phyloP scores from a whole-genome alignment of 2,329 filamentous ascomycete species.

The Cladosporium velox region DNA sequence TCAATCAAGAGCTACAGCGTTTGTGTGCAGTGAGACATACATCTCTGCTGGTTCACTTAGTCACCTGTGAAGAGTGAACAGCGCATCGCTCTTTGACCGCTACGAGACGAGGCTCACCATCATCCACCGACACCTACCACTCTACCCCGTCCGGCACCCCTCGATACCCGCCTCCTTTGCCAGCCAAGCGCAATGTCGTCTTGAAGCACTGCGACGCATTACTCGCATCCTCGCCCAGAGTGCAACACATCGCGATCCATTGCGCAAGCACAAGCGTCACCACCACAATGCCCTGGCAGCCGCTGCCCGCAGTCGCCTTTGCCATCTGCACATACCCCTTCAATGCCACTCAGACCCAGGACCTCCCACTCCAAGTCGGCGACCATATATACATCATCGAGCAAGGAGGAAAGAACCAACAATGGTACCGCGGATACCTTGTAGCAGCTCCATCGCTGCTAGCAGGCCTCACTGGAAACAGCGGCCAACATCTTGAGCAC shows the following conservation, averaged over 20 bases:
- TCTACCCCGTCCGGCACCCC: background rate
- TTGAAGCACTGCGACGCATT: background rate
- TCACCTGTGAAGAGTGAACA: slow-evolving; percentile 10
- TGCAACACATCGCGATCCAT: background rate
- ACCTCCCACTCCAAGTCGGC: slow-evolving; percentile 94
- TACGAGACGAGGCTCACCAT: background rate
- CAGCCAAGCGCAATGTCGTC: slow-evolving; percentile 8
- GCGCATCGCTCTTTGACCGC: slow-evolving; percentile 13
- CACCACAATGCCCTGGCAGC: slow-evolving; percentile 84
- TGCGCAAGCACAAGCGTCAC: background rate
- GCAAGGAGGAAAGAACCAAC: slow-evolving; percentile 78
- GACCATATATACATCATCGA: slow-evolving; percentile 99
- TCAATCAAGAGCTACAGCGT: background rate
- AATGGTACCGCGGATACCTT: slow-evolving; percentile 94
- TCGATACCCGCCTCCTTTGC: background rate
- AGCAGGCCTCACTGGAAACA: slow-evolving; percentile 84
- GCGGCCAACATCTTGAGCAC: slow-evolving; percentile 90
- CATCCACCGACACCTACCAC: background rate
- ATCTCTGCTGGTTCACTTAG: background rate
- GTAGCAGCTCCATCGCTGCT: slow-evolving; percentile 91
- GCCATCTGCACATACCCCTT: slow-evolving; percentile 96
- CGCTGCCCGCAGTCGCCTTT: slow-evolving; percentile 94
- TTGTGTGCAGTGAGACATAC: background rate
- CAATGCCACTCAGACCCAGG: slow-evolving; percentile 78
- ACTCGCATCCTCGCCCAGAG: background rate